A percentile compares a stretch with the other conserved stretches of the same genome.
Conservation (phyloP, 2,329 filamentous ascomycete species). For the Hymenoscyphus infarciens region DNA sequence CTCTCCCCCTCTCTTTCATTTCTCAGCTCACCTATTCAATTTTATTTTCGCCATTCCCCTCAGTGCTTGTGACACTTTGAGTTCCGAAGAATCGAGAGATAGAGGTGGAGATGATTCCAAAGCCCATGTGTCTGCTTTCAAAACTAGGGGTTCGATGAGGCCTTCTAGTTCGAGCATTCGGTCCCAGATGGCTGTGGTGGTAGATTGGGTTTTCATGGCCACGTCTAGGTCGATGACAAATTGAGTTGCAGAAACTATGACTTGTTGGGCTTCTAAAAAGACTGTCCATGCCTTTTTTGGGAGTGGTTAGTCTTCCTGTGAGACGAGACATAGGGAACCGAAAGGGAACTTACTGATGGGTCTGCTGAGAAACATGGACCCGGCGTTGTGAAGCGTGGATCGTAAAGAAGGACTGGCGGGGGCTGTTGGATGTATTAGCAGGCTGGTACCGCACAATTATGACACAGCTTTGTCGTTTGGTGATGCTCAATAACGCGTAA, state of each 20-base stretch:
- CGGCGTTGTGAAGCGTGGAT: constrained; percentile 44
- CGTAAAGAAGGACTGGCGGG: constrained; percentile 43
- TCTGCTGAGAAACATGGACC: constrained; percentile 42
- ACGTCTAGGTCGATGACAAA: constrained; percentile 48
- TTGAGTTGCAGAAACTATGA: constrained; percentile 45
- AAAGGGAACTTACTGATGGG: constrained; percentile 34
- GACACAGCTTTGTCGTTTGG: too few relatives aligned
- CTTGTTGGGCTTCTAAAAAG: constrained; percentile 46
- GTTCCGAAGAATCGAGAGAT: constrained; percentile 35
- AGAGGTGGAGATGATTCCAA: constrained; percentile 37
- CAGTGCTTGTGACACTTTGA: constrained; percentile 42
- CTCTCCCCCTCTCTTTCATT: background rate
- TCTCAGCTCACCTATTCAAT: constrained; percentile 40
- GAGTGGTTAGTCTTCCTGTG: background rate
- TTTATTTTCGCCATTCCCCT: constrained; percentile 48
- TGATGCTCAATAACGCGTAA: too few relatives aligned
- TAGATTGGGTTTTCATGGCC: constrained; percentile 37
- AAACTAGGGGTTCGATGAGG: constrained; percentile 25
- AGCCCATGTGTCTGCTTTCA: constrained; percentile 26
- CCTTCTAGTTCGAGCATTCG: constrained; percentile 29
- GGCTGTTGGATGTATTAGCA: background rate
- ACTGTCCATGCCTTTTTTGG: constrained; percentile 37
- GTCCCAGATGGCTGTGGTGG: constrained; percentile 40
- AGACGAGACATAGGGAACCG: background rate
- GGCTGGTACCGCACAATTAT: background rate